Conservation (phyloP, 768 basidiomycete genomes). For the Dioszegia crocea region DNA sequence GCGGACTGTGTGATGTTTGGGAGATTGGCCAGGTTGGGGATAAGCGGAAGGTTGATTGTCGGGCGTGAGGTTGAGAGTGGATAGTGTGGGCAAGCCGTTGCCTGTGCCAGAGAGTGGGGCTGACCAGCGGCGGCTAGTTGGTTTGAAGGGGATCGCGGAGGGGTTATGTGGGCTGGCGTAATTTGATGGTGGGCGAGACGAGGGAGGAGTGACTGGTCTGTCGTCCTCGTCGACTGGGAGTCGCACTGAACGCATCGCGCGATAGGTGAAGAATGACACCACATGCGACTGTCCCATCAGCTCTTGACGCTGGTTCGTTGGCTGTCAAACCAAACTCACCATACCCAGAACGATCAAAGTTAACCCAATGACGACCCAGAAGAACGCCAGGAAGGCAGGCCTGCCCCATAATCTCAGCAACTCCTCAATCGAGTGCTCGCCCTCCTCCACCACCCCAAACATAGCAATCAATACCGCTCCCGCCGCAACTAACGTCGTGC, state of each 20-base stretch:
- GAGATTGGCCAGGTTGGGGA: neutral
- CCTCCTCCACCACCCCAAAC: slow-evolving; percentile 87
- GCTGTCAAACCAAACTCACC: slow-evolving; percentile 2
- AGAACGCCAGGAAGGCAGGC: slow-evolving; percentile 74
- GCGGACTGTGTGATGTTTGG: neutral
- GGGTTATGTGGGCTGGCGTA: slow-evolving; percentile 32
- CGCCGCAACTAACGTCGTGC: slow-evolving; percentile 78
- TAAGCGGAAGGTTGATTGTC: neutral
- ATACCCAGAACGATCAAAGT: slow-evolving; percentile 42
- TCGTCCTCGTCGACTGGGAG: slow-evolving; percentile 16
- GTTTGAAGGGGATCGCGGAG: slow-evolving; percentile 34
- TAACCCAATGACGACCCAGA: slow-evolving; percentile 61
- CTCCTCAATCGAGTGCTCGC: slow-evolving; percentile 78
- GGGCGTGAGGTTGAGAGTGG: neutral
- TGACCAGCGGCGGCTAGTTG: slow-evolving; percentile 12
- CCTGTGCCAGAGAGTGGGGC: slow-evolving; percentile 2
- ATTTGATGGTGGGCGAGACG: slow-evolving; percentile 23
- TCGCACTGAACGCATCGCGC: slow-evolving; percentile 9
- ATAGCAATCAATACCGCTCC: slow-evolving; percentile 85
- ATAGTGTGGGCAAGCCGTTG: slow-evolving; percentile 1
- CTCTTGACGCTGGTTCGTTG: neutral
- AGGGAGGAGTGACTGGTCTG: slow-evolving; percentile 7
- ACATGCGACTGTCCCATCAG: neutral
- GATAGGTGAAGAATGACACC: slow-evolving; percentile 12
- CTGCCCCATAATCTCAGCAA: slow-evolving; percentile 70